These are phyloP conservation scores for Nymphaea thermarum DNA, from an alignment of 164 flowering plant genomes.

Conservation along the genomic window DNA sequence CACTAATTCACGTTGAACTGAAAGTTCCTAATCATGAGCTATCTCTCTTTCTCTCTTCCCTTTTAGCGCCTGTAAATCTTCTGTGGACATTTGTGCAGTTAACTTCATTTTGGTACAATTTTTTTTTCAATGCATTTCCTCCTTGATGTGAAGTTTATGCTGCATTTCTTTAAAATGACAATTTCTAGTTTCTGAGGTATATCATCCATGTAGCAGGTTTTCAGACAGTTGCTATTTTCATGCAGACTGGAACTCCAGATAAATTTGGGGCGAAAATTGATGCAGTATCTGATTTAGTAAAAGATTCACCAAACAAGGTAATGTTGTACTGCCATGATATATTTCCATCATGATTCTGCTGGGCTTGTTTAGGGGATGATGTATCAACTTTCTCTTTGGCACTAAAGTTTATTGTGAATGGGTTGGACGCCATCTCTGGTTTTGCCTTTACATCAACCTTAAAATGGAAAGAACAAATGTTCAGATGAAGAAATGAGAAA, in stretches of 20 bases:
- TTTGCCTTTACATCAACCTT: too few relatives aligned
- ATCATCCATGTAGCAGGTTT: constrained; percentile 91
- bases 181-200: constrained; percentile 27
- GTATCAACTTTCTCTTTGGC: too few relatives aligned
- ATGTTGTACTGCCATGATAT: background rate
- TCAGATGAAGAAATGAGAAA: too few relatives aligned
- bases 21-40: too few relatives aligned
- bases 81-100: too few relatives aligned
- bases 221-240: constrained; percentile 99
- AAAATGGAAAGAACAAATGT: too few relatives aligned
- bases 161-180: background rate
- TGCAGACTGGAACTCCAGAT: constrained; percentile 83
- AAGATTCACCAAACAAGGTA: constrained; percentile 85
- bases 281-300: constrained; percentile 37
- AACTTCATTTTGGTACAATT: background rate
- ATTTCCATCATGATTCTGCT: background rate
- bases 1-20: too few relatives aligned
- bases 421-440: too few relatives aligned
- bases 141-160: background rate
- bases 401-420: too few relatives aligned
- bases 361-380: too few relatives aligned
- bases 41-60: too few relatives aligned
- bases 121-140: background rate
- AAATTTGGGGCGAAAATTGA: constrained; percentile 30
- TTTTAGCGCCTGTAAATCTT: too few relatives aligned